These are phyloP conservation scores for Irpex sp. DNA, from an alignment of 1,284 basidiomycete species.

Conservation along the genomic window DNA sequence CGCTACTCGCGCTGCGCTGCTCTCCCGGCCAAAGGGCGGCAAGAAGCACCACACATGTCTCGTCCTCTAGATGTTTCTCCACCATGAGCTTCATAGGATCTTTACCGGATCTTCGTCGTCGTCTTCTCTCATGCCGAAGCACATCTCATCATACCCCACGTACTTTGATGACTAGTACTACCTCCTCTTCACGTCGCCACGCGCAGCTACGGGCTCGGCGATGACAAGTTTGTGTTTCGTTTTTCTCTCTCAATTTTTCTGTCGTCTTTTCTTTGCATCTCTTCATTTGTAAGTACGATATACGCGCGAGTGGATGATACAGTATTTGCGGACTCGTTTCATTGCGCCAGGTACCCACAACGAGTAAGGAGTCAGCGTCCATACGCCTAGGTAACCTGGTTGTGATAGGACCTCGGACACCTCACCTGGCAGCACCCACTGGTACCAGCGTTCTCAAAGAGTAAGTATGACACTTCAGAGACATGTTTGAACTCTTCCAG, in stretches of 20 bases:
- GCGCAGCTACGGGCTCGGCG: constrained; percentile 2
- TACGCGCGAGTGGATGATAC: constrained; percentile 19
- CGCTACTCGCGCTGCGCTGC: constrained; percentile 64
- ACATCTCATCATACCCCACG: constrained; percentile 24
- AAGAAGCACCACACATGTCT: constrained; percentile 43
- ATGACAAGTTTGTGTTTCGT: constrained; percentile 21
- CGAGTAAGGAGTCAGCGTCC: neutral
- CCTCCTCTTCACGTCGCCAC: constrained; percentile 26
- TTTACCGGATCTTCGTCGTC: neutral
- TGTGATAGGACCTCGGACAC: no score
- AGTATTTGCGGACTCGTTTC: constrained; percentile 17
- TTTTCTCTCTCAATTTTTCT: constrained; percentile 19
- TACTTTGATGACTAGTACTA: constrained; percentile 26
- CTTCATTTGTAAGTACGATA: constrained; percentile 23
- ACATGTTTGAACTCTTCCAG: no score
- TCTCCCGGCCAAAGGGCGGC: constrained; percentile 34
- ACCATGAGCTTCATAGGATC: neutral
- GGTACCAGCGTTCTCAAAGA: no score
- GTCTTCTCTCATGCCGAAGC: neutral
- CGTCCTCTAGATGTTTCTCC: constrained; percentile 39
- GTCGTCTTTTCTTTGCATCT: constrained; percentile 20
- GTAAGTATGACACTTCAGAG: no score
- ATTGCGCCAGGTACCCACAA: neutral
- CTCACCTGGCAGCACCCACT: no score
- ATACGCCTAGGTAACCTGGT: neutral